Base-by-base conservation (phyloP, 2,329 filamentous ascomycete species). In the Cordyceps cateniannulata region DNA sequence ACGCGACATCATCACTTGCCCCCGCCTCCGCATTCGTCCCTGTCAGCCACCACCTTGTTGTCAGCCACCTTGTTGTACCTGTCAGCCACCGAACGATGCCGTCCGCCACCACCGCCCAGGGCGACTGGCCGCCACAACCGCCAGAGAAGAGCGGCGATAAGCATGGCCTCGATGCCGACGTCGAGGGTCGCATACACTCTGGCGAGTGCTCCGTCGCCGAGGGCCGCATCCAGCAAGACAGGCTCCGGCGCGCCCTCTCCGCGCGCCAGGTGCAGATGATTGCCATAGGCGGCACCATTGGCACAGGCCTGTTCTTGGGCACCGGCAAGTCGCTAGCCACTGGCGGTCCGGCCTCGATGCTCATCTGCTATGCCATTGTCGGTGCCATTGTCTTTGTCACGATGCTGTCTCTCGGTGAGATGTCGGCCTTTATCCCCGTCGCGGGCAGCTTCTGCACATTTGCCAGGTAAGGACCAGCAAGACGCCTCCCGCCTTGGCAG, bases 231-330 rank as follows among this genome's bases (percentile, higher is more conserved):
- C 67, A 68, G 51, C 69, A 76, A 2, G 80, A 84, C 65, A 75
- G 73, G 58, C 74, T 87, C 12, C 76, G 76, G 22, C 81, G 85
- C 5, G 79, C 81, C 47, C 75, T 87, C 14, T 83, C 81, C 2
- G 71, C 82, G 18, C 80, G 85, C n/a, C 85, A 87, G 69, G 82
- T 87, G 12, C 84, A 87, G 72, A 87, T 88, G 84, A 85, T 88
- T 63, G 85, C 85, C 48, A 82, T 85, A 53, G 81, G 80, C 22
- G 81, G 81, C 40, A 84, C 81, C 1, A 84, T 85, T 51, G 82
- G 82, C 9, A 86, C 84, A 0, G 85, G 85, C 3, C 71, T 87
- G 4, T 87, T 87, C 64, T 75, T 88, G 6, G 84, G 85, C 32
- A 85, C 83, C 0, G 85, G 85, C 10, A 83, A 82, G 67, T 81